Conservation (phyloP, 345 rosid species). For the Orychophragmus violaceus region DNA sequence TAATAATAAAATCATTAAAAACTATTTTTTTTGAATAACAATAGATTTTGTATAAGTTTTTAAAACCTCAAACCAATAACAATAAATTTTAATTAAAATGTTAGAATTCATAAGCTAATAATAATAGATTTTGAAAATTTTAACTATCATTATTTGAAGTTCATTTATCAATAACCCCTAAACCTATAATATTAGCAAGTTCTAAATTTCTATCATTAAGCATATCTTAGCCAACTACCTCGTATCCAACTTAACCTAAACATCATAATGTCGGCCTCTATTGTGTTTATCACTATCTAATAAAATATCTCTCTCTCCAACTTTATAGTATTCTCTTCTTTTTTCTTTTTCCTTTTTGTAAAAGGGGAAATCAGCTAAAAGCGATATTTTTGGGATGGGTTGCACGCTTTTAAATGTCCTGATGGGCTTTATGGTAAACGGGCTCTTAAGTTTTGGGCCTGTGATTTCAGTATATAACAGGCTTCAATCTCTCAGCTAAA, state of each 20-base stretch:
- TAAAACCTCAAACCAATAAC: too few relatives aligned
- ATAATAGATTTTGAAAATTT: too few relatives aligned
- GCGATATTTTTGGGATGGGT: background rate
- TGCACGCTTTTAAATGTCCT: background rate
- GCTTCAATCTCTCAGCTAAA: background rate
- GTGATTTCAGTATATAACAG: background rate
- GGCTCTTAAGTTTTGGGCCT: background rate
- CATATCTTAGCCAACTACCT: slow-evolving; percentile 21
- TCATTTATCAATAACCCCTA: too few relatives aligned
- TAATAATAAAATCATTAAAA: too few relatives aligned
- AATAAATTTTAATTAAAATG: too few relatives aligned
- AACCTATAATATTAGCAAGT: background rate
- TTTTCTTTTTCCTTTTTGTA: background rate
- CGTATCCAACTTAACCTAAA: slow-evolving; percentile 13
- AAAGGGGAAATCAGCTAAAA: background rate
- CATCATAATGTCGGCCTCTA: slow-evolving; percentile 14
- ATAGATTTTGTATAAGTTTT: too few relatives aligned
- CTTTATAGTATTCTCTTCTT: background rate
- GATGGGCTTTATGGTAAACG: background rate
- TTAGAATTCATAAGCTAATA: too few relatives aligned
- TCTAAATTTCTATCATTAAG: background rate
- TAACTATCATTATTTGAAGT: too few relatives aligned
- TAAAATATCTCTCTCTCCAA: background rate
- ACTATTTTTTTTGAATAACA: too few relatives aligned
- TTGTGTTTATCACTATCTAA: background rate